A percentile compares a stretch with the other conserved stretches of the same genome.
These are phyloP conservation scores for Fonsecaea pedrosoi DNA, from an alignment of 2,329 filamentous ascomycete species.

Conservation along the genomic window DNA sequence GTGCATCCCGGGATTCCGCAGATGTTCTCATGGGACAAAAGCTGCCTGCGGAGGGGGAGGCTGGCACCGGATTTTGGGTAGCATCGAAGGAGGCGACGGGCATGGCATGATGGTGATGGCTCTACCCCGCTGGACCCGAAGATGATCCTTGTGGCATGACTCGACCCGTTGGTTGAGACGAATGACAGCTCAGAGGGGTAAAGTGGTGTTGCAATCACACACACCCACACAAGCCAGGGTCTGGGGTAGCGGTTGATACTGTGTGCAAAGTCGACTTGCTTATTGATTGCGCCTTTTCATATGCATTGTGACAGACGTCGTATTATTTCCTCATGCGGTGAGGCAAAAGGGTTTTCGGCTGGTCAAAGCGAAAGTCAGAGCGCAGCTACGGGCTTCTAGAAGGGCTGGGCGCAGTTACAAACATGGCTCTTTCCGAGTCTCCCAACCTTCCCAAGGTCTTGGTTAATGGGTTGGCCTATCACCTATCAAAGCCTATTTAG, in stretches of 20 bases:
- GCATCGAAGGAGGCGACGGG: slow-evolving; percentile 4
- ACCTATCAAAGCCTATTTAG: not conserved
- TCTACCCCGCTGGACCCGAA: not conserved
- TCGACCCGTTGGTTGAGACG: not conserved
- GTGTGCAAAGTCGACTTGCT: not conserved
- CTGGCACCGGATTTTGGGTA: slow-evolving; percentile 17
- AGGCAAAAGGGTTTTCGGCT: slow-evolving; percentile 1
- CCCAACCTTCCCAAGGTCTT: not conserved
- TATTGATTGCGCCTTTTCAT: slow-evolving; percentile 1
- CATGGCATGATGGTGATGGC: not conserved
- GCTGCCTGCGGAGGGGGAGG: slow-evolving; percentile 9
- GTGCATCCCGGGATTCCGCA: slow-evolving; percentile 22
- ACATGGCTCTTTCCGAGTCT: not conserved
- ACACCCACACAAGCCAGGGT: not conserved
- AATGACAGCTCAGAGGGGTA: slow-evolving; percentile 16
- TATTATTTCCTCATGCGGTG: slow-evolving; percentile 6
- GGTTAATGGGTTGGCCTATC: slow-evolving; percentile 5
- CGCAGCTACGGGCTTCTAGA: slow-evolving; percentile 17
- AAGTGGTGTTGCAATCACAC: slow-evolving; percentile 24
- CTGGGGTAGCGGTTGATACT: not conserved
- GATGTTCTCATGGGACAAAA: not conserved
- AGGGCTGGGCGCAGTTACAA: slow-evolving; percentile 17
- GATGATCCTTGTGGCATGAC: slow-evolving; percentile 5
- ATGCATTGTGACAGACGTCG: not conserved
- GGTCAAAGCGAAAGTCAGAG: not conserved